Evolutionary conservation across 257 asterid species (phyloP).

Genomic region (Primulina eburnea): DNA sequence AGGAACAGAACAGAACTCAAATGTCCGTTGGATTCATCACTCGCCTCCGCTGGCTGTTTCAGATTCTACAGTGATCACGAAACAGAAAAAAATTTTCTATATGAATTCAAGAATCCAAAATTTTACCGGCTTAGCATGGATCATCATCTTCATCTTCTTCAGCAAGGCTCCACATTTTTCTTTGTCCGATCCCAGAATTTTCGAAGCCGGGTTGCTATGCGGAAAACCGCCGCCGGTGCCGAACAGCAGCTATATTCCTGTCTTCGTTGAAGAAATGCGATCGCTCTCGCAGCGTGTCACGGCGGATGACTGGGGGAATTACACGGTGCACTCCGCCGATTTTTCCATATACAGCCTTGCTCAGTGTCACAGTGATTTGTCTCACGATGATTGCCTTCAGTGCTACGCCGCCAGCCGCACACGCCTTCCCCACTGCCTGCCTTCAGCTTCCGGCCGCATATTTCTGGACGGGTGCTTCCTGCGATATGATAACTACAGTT

Average conservation of each 20-base stretch:
- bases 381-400: constrained; percentile 68
- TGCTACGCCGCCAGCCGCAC: constrained; percentile 82
- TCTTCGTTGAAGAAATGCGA: constrained; percentile 59
- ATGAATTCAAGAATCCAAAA: constrained; percentile 35
- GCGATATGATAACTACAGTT: constrained; percentile 59
- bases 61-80: not conserved
- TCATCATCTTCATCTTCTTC: constrained; percentile 31
- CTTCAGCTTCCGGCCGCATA: constrained; percentile 52
- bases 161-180: constrained; percentile 6
- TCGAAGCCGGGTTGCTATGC: constrained; percentile 61
- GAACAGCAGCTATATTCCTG: constrained; percentile 41
- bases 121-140: constrained; percentile 24
- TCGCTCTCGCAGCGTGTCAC: constrained; percentile 50
- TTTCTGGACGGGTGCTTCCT: constrained; percentile 86
- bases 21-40: not conserved
- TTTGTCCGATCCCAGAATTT: constrained; percentile 59
- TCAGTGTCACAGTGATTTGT: constrained; percentile 61
- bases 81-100: constrained; percentile 1
- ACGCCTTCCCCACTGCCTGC: constrained; percentile 72
- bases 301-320: constrained; percentile 41
- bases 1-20: not conserved
- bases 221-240: constrained; percentile 36
- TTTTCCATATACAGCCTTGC: constrained; percentile 50
- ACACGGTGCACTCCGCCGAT: constrained; percentile 26
- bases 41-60: not conserved